These are phyloP conservation scores for Didymella keratinophila DNA, from an alignment of 2,329 filamentous ascomycete species.

Conservation along the genomic window DNA sequence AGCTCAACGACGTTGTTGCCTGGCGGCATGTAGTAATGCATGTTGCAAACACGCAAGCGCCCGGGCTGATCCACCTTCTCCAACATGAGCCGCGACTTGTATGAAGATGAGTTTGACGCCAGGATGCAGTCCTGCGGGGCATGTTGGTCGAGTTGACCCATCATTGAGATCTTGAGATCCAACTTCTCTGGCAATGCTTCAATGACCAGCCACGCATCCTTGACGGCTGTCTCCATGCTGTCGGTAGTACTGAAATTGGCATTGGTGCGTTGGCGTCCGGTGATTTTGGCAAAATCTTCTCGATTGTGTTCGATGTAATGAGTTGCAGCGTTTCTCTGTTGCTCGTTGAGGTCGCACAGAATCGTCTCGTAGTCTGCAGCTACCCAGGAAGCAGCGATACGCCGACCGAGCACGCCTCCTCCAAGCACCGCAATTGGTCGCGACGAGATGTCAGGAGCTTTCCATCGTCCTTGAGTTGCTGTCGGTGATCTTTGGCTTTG, in stretches of 20 bases:
- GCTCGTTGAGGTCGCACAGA: constrained; percentile 20
- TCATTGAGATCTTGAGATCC: constrained; percentile 58
- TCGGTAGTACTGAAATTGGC: constrained; percentile 4
- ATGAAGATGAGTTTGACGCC: constrained; percentile 61
- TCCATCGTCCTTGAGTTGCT: constrained; percentile 11
- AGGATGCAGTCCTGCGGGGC: constrained; percentile 59
- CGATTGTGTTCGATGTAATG: constrained; percentile 21
- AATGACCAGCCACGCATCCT: constrained; percentile 62
- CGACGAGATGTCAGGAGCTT: constrained; percentile 11
- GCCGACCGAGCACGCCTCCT: constrained; percentile 22
- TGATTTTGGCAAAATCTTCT: constrained; percentile 11
- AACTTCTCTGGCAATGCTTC: constrained; percentile 63
- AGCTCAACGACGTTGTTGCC: constrained; percentile 58
- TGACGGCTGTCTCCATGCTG: constrained; percentile 51
- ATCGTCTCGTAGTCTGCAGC: constrained; percentile 20
- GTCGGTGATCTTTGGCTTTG: not conserved
- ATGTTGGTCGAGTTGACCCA: constrained; percentile 55
- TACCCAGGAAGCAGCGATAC: constrained; percentile 24
- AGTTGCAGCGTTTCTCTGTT: constrained; percentile 19
- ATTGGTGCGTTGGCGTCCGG: not conserved
- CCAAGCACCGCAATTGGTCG: constrained; percentile 23
- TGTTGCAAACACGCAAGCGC: constrained; percentile 52
- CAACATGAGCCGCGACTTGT: constrained; percentile 60
- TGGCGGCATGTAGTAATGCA: constrained; percentile 61
- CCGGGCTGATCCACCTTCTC: constrained; percentile 48